A percentile compares a stretch with the other conserved stretches of the same genome.
These are phyloP conservation scores for Colletotrichum tamarilloi DNA, from an alignment of 2,329 filamentous ascomycete species.

Conservation along the genomic window DNA sequence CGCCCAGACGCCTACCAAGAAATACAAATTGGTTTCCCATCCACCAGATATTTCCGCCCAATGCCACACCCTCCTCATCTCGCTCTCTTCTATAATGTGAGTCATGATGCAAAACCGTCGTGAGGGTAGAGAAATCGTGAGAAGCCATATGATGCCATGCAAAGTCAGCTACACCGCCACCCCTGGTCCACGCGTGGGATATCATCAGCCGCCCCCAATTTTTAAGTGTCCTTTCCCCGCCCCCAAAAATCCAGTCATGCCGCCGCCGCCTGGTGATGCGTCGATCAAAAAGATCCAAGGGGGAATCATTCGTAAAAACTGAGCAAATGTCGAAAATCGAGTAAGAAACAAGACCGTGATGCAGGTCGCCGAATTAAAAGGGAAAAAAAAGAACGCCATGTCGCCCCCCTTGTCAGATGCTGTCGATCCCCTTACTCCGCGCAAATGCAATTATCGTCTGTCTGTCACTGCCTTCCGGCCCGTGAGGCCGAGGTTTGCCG, in stretches of 20 bases:
- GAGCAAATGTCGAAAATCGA: not conserved
- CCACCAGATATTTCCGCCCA: not conserved
- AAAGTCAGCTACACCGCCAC: slow-evolving; percentile 20
- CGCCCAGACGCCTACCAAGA: not conserved
- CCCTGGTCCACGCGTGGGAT: slow-evolving; percentile 18
- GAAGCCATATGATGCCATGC: slow-evolving; percentile 22
- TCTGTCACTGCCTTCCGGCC: slow-evolving; percentile 16
- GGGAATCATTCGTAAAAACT: not conserved
- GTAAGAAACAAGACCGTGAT: not conserved
- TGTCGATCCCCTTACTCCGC: slow-evolving; percentile 22
- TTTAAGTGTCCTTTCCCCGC: slow-evolving; percentile 1
- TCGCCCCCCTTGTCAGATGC: slow-evolving; percentile 13
- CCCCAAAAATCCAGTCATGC: not conserved
- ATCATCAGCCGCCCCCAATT: slow-evolving; percentile 24
- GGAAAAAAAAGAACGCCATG: slow-evolving; percentile 17
- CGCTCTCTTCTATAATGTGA: slow-evolving; percentile 15
- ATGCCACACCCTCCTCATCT: not conserved
- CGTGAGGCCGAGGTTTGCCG: slow-evolving; percentile 31
- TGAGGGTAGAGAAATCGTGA: not conserved
- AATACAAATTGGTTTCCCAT: not conserved
- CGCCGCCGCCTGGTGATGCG: not conserved
- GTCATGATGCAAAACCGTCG: slow-evolving; percentile 14
- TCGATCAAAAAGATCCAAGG: not conserved
- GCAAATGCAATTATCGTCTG: slow-evolving; percentile 22
- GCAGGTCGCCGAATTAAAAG: not conserved